These are phyloP conservation scores for Thalassia testudinum DNA, from an alignment of 116 monocot species.

Conservation along the genomic window DNA sequence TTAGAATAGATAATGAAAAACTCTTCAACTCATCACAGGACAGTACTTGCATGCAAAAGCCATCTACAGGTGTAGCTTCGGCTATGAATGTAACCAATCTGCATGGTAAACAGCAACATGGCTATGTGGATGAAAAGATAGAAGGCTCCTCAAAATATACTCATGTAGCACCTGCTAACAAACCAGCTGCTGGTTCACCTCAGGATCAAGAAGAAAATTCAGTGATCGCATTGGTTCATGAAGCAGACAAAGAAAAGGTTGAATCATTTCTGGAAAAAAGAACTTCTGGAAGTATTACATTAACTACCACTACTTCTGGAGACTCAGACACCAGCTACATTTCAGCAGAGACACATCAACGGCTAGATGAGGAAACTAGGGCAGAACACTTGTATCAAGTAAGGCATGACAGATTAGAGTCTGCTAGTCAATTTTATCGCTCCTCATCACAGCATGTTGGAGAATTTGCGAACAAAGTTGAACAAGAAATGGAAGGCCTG, in stretches of 20 bases:
- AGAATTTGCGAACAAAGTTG: slow-evolving; percentile 41
- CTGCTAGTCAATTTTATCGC: slow-evolving; percentile 33
- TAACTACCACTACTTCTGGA: slow-evolving; percentile 8
- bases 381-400: slow-evolving; percentile 2
- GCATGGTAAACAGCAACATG: not conserved
- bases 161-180: not conserved
- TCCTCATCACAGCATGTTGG: slow-evolving; percentile 38
- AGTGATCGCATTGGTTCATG: not conserved
- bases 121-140: not conserved
- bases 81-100: not conserved
- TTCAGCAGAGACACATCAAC: slow-evolving; percentile 5
- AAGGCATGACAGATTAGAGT: slow-evolving; percentile 30
- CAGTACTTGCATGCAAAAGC: not conserved
- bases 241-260: not conserved
- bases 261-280: not conserved
- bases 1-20: not conserved
- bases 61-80: not conserved
- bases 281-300: slow-evolving; percentile 1
- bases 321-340: slow-evolving; percentile 12
- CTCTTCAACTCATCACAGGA: slow-evolving; percentile 5
- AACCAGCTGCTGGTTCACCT: slow-evolving; percentile 7
- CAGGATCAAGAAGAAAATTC: not conserved
- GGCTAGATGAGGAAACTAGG: slow-evolving; percentile 7
- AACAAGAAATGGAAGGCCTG: slow-evolving; percentile 24
- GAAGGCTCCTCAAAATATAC: not conserved